Evolutionary conservation across 805 yeast genomes (phyloP).

Genomic region (Yarrowia hollandica): DNA sequence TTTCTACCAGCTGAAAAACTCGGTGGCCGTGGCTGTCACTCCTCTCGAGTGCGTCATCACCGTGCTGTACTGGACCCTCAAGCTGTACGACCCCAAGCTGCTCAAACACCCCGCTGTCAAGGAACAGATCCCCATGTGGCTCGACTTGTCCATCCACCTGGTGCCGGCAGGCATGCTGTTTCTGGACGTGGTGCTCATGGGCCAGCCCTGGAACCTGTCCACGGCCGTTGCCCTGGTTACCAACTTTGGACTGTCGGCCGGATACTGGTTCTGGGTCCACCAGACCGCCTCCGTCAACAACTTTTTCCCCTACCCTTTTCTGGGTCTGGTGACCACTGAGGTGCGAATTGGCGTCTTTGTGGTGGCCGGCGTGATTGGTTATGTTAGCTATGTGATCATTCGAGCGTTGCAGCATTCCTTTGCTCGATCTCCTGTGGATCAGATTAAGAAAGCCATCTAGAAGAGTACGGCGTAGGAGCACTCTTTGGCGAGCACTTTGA

Average conservation of each 20-base stretch:
- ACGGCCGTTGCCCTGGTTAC: slow-evolving; percentile 32
- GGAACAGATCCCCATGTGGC: slow-evolving; percentile 33
- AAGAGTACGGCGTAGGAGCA: too few species aligned
- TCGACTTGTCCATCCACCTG: slow-evolving; percentile 40
- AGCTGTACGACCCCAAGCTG: slow-evolving; percentile 36
- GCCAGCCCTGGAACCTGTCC: slow-evolving; percentile 36
- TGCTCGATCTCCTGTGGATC: slow-evolving; percentile 8
- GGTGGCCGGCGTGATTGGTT: slow-evolving; percentile 34
- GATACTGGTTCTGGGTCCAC: slow-evolving; percentile 43
- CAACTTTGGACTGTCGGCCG: slow-evolving; percentile 34
- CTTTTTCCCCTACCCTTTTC: slow-evolving; percentile 42
- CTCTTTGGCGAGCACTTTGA: too few species aligned
- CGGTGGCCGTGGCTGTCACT: slow-evolving; percentile 37
- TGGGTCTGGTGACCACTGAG: slow-evolving; percentile 34
- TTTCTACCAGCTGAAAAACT: slow-evolving; percentile 33
- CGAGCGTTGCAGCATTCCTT: slow-evolving; percentile 34
- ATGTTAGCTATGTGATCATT: slow-evolving; percentile 33
- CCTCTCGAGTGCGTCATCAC: slow-evolving; percentile 41
- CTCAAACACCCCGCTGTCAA: slow-evolving; percentile 35
- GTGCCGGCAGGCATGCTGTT: slow-evolving; percentile 38
- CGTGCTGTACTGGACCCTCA: slow-evolving; percentile 41
- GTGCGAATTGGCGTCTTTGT: slow-evolving; percentile 36
- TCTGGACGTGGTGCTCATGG: slow-evolving; percentile 37
- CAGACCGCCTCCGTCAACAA: slow-evolving; percentile 37
- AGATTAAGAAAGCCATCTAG: slow-evolving; percentile 6